phyloP scores from a whole-genome alignment of 805 yeast genomes.

The Candida lessepsii region DNA sequence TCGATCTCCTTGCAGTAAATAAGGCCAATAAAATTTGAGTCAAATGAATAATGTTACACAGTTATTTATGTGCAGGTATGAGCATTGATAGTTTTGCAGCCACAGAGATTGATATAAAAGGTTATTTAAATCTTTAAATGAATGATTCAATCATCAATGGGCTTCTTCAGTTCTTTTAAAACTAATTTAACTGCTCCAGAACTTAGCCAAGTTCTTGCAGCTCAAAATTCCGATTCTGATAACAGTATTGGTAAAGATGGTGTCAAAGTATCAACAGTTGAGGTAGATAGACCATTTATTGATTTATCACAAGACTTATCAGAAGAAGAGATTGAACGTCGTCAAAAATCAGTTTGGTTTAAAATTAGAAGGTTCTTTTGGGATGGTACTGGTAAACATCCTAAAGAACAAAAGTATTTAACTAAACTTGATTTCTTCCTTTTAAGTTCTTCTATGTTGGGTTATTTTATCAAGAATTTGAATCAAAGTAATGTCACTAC shows the following conservation, averaged over 20 bases:
- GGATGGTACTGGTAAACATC: constrained; percentile 40
- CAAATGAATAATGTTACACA: constrained; percentile 2
- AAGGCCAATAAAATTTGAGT: background rate
- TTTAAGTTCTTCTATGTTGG: constrained; percentile 55
- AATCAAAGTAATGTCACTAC: constrained; percentile 43
- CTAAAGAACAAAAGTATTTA: constrained; percentile 33
- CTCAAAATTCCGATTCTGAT: background rate
- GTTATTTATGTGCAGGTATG: background rate
- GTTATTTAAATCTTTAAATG: background rate
- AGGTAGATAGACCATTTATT: constrained; percentile 3
- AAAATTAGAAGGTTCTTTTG: constrained; percentile 26
- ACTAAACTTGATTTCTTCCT: constrained; percentile 43
- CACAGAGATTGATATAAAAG: constrained; percentile 1
- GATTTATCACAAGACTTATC: constrained; percentile 6
- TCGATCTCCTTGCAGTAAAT: too few relatives aligned
- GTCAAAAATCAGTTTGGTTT: constrained; percentile 1
- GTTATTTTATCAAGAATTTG: constrained; percentile 47
- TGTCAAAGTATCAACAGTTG: constrained; percentile 1
- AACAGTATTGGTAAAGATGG: background rate
- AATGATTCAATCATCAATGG: background rate
- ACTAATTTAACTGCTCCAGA: constrained; percentile 3
- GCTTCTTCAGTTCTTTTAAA: background rate
- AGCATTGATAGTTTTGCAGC: constrained; percentile 2
- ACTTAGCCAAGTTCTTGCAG: constrained; percentile 2
- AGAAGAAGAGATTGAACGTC: background rate